Evolutionary conservation across 257 asterid genomes (phyloP).

Genomic region (Solanum chaucha): DNA sequence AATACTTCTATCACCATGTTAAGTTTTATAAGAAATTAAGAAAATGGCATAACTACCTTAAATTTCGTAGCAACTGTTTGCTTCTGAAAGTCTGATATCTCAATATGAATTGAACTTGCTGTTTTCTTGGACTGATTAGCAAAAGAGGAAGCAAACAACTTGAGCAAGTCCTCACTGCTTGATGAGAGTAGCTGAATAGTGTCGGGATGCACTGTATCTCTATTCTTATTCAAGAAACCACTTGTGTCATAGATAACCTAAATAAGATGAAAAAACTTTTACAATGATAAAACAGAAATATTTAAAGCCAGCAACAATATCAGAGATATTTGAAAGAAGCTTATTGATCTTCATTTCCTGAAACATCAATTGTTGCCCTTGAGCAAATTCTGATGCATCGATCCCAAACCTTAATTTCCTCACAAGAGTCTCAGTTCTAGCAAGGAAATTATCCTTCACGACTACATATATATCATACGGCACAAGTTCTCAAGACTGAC

Average conservation of each 20-base stretch:
- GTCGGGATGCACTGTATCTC: conserved; percentile 55
- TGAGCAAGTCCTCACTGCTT: conserved; percentile 43
- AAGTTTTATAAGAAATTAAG: background rate
- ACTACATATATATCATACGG: background rate
- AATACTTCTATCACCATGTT: background rate
- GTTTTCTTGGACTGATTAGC: conserved; percentile 23
- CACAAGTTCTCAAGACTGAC: background rate
- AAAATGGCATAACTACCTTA: conserved; percentile 42
- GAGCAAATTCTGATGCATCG: background rate
- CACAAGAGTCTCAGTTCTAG: background rate
- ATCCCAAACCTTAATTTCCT: background rate
- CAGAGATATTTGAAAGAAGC: background rate
- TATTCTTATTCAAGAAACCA: conserved; percentile 79
- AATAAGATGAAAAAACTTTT: background rate
- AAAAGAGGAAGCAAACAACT: conserved; percentile 38
- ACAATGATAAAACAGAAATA: background rate
- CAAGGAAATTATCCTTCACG: background rate
- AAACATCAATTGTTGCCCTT: background rate
- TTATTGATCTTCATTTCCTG: background rate
- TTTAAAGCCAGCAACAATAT: background rate
- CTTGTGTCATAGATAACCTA: conserved; percentile 68
- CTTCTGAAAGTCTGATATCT: conserved; percentile 34
- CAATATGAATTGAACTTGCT: conserved; percentile 20
- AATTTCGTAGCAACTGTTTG: conserved; percentile 66
- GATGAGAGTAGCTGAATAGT: conserved; percentile 55